These are phyloP conservation scores for Sphagnurus paluster DNA, from an alignment of 1,284 basidiomycete species.

Conservation along the genomic window DNA sequence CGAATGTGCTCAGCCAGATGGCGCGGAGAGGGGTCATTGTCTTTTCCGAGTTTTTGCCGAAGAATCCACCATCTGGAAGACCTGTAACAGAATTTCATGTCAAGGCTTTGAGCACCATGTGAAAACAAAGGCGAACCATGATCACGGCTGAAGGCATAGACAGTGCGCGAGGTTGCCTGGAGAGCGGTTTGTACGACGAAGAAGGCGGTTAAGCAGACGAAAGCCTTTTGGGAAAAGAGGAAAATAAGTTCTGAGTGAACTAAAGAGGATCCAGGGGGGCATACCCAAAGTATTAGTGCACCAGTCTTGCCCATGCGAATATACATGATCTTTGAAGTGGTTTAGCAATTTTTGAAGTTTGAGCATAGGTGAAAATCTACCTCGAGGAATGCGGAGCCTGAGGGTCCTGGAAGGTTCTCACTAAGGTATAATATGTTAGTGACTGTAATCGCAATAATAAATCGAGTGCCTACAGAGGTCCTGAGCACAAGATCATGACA, in stretches of 20 bases:
- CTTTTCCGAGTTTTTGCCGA: constrained; percentile 64
- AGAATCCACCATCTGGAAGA: constrained; percentile 81
- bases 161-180: constrained; percentile 85
- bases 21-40: constrained; percentile 83
- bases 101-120: not conserved
- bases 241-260: not conserved
- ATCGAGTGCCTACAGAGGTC: constrained; percentile 51
- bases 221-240: constrained; percentile 46
- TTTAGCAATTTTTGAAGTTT: not conserved
- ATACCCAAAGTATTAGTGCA: constrained; percentile 75
- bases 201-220: constrained; percentile 81
- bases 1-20: constrained; percentile 76
- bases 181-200: constrained; percentile 81
- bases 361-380: constrained; percentile 28
- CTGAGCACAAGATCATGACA: constrained; percentile 81
- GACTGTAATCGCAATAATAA: constrained; percentile 1
- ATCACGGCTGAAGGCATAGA: constrained; percentile 91
- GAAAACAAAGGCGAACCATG: constrained; percentile 40
- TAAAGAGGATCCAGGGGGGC: constrained; percentile 21
- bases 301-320: constrained; percentile 72
- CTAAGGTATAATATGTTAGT: constrained; percentile 28
- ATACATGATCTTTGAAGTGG: constrained; percentile 60
- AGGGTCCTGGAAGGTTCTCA: constrained; percentile 62
- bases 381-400: constrained; percentile 71
- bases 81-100: constrained; percentile 37